Evolutionary conservation across 1,284 basidiomycete genomes (phyloP), one percentile per base, ranked within the genome.

Genomic region (Ustilago lituana): DNA sequence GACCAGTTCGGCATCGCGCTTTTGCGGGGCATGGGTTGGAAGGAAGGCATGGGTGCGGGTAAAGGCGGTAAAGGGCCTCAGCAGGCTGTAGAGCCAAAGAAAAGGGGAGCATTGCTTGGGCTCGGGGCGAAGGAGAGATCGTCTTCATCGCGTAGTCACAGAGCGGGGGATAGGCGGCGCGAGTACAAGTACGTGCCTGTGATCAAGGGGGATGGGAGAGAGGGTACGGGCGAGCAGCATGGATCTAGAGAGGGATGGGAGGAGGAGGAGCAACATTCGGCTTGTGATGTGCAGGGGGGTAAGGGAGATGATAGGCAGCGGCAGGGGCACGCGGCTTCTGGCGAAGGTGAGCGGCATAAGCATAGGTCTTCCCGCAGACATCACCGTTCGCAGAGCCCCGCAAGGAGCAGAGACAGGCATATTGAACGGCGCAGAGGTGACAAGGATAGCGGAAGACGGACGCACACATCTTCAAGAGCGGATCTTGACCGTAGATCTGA

Each of bases 1-100:
- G 89, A 91, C 8, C 91, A 93, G 53, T 98, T 98, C 73, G 95
- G 96, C 10, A 89, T 91, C 5, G 95, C 95, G 5, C 87, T 98
- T 77, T 86, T 97, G 6, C 88, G 94, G 38, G 95, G 95, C 0
- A 98, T 98, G 95, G 95, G 94, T 4, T 97, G 94, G 93, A 90
- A 90, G 58, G 90, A 92, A 47, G 91, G 91, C 0, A 87, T 86
- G 20, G 88, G 90, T 0, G 90, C 90, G 3, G 81, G 80, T 1
- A 75, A 81, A 19, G 58, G 62, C 1, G 68, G 75, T 7, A 72
- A 69, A 36, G 77, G 79, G 2, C 78, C 76, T 4, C 61, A 53
- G 17, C 57, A 60, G 15, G 73, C 78, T 0, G 62, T 63, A 2
- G 62, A 75, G 37, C 80, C 81, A 7, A 75, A 80, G 43, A 74